A percentile compares a stretch with the other conserved stretches of the same genome.
Evolutionary conservation across 768 basidiomycete species (phyloP).

Genomic region (Podaxis sp.): DNA sequence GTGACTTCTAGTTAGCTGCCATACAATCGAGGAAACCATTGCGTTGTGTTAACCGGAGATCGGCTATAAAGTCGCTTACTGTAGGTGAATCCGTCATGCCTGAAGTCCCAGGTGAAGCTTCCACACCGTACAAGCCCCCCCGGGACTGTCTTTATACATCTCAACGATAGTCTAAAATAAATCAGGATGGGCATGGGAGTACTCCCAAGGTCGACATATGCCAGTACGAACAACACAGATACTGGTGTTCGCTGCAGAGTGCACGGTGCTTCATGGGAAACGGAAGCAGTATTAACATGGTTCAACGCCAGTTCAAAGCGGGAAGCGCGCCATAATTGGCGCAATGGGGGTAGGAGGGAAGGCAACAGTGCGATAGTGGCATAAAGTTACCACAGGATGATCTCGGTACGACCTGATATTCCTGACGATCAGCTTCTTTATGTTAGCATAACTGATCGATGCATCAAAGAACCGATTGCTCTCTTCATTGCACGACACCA

Average conservation of each 20-base stretch:
- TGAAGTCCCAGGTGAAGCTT: background rate
- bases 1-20: background rate
- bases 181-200: background rate
- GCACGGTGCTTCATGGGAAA: background rate
- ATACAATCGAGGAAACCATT: background rate
- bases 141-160: background rate
- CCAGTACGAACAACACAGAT: background rate
- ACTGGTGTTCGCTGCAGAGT: background rate
- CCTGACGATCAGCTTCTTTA: background rate
- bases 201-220: background rate
- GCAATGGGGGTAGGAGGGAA: background rate
- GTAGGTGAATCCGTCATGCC: background rate
- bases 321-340: background rate
- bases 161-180: background rate
- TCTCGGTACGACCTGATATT: background rate
- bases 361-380: background rate
- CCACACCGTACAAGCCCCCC: background rate
- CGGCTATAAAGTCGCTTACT: background rate
- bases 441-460: no score
- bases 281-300: background rate
- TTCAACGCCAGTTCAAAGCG: background rate
- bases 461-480: no score
- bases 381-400: background rate
- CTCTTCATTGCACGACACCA: no score
- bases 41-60: background rate